phyloP scores from a whole-genome alignment of 306 rosid species.

The Vigna trinervia region DNA sequence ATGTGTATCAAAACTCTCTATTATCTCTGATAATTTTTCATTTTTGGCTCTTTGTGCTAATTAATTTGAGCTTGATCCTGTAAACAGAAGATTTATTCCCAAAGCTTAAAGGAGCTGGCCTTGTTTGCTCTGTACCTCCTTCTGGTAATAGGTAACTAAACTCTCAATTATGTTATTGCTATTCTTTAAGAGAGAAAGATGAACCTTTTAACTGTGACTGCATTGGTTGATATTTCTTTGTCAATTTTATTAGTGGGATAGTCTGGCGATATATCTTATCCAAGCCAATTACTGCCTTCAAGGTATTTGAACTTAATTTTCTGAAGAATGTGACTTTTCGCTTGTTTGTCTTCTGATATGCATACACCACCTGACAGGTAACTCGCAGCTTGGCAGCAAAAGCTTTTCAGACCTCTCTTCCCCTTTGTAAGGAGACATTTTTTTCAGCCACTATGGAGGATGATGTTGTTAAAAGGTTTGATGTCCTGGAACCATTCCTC shows the following conservation, averaged over 20 bases:
- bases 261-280: constrained; percentile 85
- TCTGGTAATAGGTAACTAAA: constrained; percentile 82
- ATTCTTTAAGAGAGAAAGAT: constrained; percentile 10
- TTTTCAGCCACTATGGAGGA: constrained; percentile 82
- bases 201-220: constrained; percentile 6
- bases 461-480: constrained; percentile 75
- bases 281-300: constrained; percentile 87
- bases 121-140: constrained; percentile 94
- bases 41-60: constrained; percentile 32
- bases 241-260: constrained; percentile 67
- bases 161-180: not conserved
- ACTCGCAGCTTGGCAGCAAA: constrained; percentile 90
- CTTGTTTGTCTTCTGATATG: constrained; percentile 36
- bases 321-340: constrained; percentile 35
- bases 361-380: constrained; percentile 57
- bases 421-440: constrained; percentile 91
- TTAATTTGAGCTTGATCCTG: constrained; percentile 42
- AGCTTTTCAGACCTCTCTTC: constrained; percentile 81
- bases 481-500: constrained; percentile 23
- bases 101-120: constrained; percentile 69
- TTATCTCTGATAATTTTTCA: not conserved
- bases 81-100: constrained; percentile 56
- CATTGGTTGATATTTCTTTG: constrained; percentile 35
- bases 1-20: not conserved
- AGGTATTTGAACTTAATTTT: constrained; percentile 59